Percentiles rank a stretch among this genome's conserved stretches.
Conservation (phyloP, 768 basidiomycete species). For the Leccinum arenicola region DNA sequence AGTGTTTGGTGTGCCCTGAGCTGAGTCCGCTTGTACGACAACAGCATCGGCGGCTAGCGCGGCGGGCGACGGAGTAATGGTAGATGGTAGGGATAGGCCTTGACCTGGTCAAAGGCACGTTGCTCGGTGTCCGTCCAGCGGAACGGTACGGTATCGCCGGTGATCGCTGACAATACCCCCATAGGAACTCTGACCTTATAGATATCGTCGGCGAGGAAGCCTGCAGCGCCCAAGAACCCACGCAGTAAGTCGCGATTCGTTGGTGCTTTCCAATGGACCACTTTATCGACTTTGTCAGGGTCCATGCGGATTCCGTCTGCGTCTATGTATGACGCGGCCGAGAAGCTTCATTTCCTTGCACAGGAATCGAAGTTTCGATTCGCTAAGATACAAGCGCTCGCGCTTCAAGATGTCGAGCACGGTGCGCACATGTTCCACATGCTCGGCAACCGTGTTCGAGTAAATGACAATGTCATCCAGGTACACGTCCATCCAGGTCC, state of each 20-base stretch:
- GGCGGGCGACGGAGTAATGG: too few relatives aligned
- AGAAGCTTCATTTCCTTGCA: constrained; percentile 30
- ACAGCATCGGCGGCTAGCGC: too few relatives aligned
- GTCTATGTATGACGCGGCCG: constrained; percentile 35
- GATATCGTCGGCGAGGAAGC: constrained; percentile 1
- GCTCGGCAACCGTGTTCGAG: constrained; percentile 22
- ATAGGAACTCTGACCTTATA: not conserved
- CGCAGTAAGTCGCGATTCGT: not conserved
- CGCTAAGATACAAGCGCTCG: constrained; percentile 38
- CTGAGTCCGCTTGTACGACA: too few relatives aligned
- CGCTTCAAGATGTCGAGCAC: constrained; percentile 34
- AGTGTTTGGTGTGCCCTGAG: too few relatives aligned
- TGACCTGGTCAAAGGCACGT: not conserved
- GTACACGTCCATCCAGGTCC: constrained; percentile 2
- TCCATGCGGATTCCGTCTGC: constrained; percentile 43
- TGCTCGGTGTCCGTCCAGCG: not conserved
- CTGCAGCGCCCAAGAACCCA: not conserved
- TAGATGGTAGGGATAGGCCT: not conserved
- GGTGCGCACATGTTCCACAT: constrained; percentile 27
- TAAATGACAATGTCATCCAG: constrained; percentile 8
- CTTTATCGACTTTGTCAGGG: constrained; percentile 39
- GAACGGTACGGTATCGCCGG: not conserved
- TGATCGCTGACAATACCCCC: not conserved
- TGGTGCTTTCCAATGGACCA: constrained; percentile 12
- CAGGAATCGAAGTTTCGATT: constrained; percentile 35